Evolutionary conservation across 2,329 filamentous ascomycete genomes (phyloP).

Genomic region (Neopestalotiopsis rosae): DNA sequence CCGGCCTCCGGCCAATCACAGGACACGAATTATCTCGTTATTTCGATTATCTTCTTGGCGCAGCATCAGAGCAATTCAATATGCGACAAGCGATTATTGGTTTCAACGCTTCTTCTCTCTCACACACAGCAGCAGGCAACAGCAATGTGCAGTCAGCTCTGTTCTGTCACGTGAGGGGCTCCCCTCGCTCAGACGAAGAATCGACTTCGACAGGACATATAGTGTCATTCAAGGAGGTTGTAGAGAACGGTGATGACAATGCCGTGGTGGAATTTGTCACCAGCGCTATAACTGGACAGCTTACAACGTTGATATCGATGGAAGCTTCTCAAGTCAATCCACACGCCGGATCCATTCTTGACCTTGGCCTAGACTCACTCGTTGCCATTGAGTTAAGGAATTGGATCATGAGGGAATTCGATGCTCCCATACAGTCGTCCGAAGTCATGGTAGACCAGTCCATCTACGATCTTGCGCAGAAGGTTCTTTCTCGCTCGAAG

Average conservation of each 20-base stretch:
- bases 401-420: conserved; percentile 54
- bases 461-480: neutral
- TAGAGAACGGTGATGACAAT: neutral
- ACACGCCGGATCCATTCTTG: neutral
- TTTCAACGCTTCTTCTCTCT: neutral
- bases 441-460: conserved; percentile 46
- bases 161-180: neutral
- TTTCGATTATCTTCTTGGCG: neutral
- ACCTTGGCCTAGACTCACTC: conserved; percentile 47
- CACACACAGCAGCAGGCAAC: neutral
- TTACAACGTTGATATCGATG: neutral
- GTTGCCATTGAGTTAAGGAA: conserved; percentile 56
- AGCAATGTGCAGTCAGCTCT: conserved; percentile 1
- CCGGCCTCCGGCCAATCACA: neutral
- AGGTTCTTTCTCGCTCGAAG: neutral
- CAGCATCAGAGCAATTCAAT: neutral
- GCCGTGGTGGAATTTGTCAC: neutral
- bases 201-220: neutral
- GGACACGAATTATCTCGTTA: neutral
- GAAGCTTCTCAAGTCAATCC: neutral
- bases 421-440: conserved; percentile 58
- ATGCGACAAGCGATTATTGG: neutral
- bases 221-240: neutral
- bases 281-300: neutral
- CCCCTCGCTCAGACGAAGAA: neutral